Evolutionary conservation across 345 rosid species (phyloP), one percentile per base, ranked within the genome.

Genomic region (Linum usitatissimum): DNA sequence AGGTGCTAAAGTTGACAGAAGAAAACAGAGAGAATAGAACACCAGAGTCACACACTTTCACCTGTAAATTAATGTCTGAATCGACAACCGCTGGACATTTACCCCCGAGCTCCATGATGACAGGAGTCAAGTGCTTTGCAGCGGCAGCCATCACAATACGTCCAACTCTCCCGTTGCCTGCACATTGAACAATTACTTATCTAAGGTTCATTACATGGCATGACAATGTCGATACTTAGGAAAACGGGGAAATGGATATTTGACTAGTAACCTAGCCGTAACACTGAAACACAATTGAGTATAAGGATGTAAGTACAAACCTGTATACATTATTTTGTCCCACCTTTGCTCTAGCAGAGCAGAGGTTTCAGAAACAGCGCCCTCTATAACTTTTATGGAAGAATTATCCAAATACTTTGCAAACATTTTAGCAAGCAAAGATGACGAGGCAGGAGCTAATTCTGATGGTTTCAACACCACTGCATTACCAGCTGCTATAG

Each of bases 111-210:
- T 93, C 99, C 73, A 93, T 71, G 42, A 82, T 57, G 63, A 93
- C 97, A 0, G 99, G 99, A 53, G 99, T 93, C 20, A 93, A 90
- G 78, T 90, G 87, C 80, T 84, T 93, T 10, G 97, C 95, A 62
- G 99, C 99, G 65, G 99, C 97, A 9, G 85, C 75, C 97, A 90
- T 86, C 75, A 93, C 83, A 71, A 90, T 76, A 28, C 91, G 95
- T 31, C 75, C 99, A 58, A 86, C 74, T 79, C 66, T 82, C 51
- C 79, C 82, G 76, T 77, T 83, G 69, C 99, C 99, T 93, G 78
- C 67, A 72, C 66, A 72, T 28, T 45, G 51, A 45, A 15, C 51
- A 45, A 10, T 10, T 10, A 45, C 15, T 45, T 45, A 15, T 15
- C 17, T 45, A 15, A 45, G 51, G 51, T 3, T 45, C 51, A 12